Base-by-base conservation (phyloP, 768 basidiomycete species). In the Sporobolomyces pararoseus region DNA sequence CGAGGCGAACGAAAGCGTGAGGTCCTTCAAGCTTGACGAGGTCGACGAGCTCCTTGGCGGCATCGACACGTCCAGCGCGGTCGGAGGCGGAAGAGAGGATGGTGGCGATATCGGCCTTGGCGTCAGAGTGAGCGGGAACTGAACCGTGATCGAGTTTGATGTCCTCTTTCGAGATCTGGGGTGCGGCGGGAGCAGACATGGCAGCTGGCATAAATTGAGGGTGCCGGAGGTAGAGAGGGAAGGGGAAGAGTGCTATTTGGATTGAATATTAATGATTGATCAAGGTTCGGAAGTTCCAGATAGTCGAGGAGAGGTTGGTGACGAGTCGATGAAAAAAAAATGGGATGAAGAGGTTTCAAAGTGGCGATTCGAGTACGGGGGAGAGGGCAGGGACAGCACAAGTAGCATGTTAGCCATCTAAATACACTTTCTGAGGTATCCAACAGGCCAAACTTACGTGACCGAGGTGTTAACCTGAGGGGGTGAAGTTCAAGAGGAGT, bases 1-100 rank as follows among this genome's bases (percentile, higher is more conserved):
- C 72, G 60, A 73, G 72, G 57, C 54, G 49, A 54, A 70, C 69
- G 64, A 77, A 76, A 14, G 75, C 75, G 46, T 70, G 44, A 34
- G 75, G 69, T 14, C 68, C 69, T 39, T 65, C 63, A 29, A 73
- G 44, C 74, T 76, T 76, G 62, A 76, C 62, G 58, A 71, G 55
- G 70, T 76, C 73, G 54, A 70, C 71, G 65, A 77, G 76, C 69
- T 75, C 75, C 46, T 58, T 57, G 52, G 73, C 76, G 46, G 75
- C 75, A 34, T 60, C 62, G 51, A 74, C 68, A 17, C 76, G 73
- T 16, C 46, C 37, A 25, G 70, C 59, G 37, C 66, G 72, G 69
- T 75, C 76, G 25, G 70, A 51, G 7, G 55, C 19, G 21, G 34
- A 47, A 10, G 71, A 66, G 60, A 77, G 66, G 70, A 77, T 63